Conservation (phyloP, 2,329 filamentous ascomycete genomes). For the Parasarocladium wereldwijsianum region DNA sequence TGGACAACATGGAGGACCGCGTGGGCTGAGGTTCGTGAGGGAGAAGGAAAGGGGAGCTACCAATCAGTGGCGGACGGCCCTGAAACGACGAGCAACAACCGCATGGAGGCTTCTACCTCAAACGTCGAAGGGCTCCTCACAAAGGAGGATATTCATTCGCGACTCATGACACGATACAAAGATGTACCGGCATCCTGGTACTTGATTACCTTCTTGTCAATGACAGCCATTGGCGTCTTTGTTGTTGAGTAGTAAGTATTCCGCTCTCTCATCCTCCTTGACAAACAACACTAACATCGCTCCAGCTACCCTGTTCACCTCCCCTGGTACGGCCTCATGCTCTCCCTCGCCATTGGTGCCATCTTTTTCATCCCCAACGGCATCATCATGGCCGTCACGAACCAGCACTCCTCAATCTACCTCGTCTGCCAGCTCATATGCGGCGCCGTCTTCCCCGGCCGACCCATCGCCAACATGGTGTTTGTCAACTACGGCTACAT, state of each 20-base stretch:
- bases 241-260: slow-evolving; percentile 63
- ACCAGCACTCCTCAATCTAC: slow-evolving; percentile 77
- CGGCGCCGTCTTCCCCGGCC: slow-evolving; percentile 67
- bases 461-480: slow-evolving; percentile 83
- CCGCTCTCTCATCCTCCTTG: neutral
- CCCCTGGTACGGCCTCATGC: slow-evolving; percentile 73
- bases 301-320: slow-evolving; percentile 63
- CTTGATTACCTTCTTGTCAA: slow-evolving; percentile 55
- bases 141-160: slow-evolving; percentile 69
- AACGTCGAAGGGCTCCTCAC: slow-evolving; percentile 42
- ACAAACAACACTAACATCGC: slow-evolving; percentile 7
- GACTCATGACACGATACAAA: slow-evolving; percentile 69
- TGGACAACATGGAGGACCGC: slow-evolving; percentile 61
- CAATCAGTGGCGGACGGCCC: slow-evolving; percentile 25
- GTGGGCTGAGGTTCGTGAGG: slow-evolving; percentile 44
- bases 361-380: slow-evolving; percentile 82
- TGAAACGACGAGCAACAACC: slow-evolving; percentile 5
- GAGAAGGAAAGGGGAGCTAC: slow-evolving; percentile 35
- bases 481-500: slow-evolving; percentile 89
- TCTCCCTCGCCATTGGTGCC: slow-evolving; percentile 64
- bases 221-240: slow-evolving; percentile 69
- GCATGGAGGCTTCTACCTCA: slow-evolving; percentile 19
- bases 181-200: slow-evolving; percentile 79
- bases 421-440: slow-evolving; percentile 77
- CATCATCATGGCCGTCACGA: slow-evolving; percentile 87